Evolutionary conservation across 2,329 filamentous ascomycete genomes (phyloP), one percentile per base, ranked within the genome.

Genomic region (Fusarium papillatum): DNA sequence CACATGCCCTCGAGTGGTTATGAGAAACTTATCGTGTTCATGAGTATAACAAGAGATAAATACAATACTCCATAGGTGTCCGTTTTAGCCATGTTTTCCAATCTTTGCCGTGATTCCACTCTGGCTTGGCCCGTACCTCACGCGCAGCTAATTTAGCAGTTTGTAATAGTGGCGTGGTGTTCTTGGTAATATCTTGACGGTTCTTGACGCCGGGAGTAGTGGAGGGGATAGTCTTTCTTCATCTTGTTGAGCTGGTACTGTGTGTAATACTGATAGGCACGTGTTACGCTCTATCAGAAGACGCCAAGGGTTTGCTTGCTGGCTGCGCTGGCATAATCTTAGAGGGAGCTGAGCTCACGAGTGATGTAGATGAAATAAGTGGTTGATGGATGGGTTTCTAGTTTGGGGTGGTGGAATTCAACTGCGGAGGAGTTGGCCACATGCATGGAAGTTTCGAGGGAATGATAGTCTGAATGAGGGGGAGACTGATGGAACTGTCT

Each of bases 241-340:
- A 24, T 48, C 7, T 48, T 48, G 16, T 24, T 24, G 22, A 8
- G 43, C 22, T 8, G 43, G 8, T 9, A 48, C 22, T 48, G 22
- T 26, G 22, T 14, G 8, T 48, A 48, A 9, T 26, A 24, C 7
- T 24, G 43, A 24, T 24, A 46, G 13, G 13, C 7, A 48, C 4
- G n/a, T 24, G 13, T 8, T 7, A 1, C 4, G 13, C 5, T 48
- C 22, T 24, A 24, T 26, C 22, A 11, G 22, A 17, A 62, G 60
- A 67, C 13, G 48, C 43, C 9, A 60, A 70, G 70, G 13, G 26
- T 7, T 26, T 66, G 5, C 46, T 72, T 46, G 46, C 66, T 19
- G 66, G 62, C 24, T 72, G 16, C 10, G 13, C 41, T 2, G 43
- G 39, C 16, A 61, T 64, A 2, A 11, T 61, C 4, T 41, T 34